Evolutionary conservation across 805 yeast species (phyloP), one percentile per base, ranked within the genome.

Genomic region (Ogataea henricii): DNA sequence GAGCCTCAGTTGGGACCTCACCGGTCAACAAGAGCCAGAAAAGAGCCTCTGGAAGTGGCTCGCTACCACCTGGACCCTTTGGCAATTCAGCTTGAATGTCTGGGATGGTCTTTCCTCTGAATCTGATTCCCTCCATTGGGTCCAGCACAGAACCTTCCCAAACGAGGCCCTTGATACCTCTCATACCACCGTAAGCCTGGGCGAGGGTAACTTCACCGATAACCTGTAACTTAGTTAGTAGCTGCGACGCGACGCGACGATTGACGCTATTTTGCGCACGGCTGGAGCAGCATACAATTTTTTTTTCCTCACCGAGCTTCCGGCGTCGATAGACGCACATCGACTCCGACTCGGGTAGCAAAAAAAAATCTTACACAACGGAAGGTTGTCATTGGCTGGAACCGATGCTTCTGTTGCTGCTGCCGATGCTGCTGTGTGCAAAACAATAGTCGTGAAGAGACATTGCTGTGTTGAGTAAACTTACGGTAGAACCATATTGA

Each of bases 151-250:
- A 85, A 56, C 92, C 92, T 76, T 87, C 95, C 94, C 94, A 87
- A 45, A 87, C 90, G 53, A 87, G 74, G 59, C 89, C 88, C 70
- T 84, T 83, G 69, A 87, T 83, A 65, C 95, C 95, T 69, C 95
- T 80, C 91, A 84, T 84, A 75, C 95, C 95, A 73, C 95, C 95
- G 71, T 86, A 87, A 34, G 90, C 91, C 73, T 86, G 92, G 68
- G 83, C 89, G 53, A 87, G 73, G 48, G 76, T 69, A 54, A 85
- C 85, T 69, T 86, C 89, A 57, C 89, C 92, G 55, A 87, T 83
- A 43, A 71, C 71, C 71, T 67, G 25, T 37, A 40, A 33, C 14
- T 16, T 44, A 23, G 48, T 46, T 48, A 45, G 48, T 46, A 41
- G 6, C 18, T 36, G 17, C 10, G 14, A 32, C 6, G n/a, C 13